Percentiles rank a stretch among this genome's conserved stretches.
These are phyloP conservation scores for Wallacemonas collosoma DNA, from an alignment of 208 protist species.

Conservation along the genomic window DNA sequence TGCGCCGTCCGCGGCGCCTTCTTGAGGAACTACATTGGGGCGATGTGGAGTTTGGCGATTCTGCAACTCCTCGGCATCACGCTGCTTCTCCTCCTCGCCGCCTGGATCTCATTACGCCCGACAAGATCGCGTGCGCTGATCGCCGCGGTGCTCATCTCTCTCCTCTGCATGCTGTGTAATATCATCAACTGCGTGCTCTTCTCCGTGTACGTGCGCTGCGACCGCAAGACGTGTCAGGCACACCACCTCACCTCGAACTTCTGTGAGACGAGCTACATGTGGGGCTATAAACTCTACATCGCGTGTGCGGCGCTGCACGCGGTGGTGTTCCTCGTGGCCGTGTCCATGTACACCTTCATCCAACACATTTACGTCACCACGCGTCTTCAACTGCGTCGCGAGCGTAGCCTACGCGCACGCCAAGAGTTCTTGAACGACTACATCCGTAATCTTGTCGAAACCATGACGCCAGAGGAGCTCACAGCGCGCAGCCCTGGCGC, in stretches of 20 bases:
- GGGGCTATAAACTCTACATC: conserved; percentile 66
- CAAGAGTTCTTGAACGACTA: conserved; percentile 15
- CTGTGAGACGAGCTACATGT: conserved; percentile 44
- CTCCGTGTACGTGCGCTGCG: conserved; percentile 49
- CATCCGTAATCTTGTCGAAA: conserved; percentile 12
- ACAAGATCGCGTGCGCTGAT: conserved; percentile 46
- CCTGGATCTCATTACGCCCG: conserved; percentile 47
- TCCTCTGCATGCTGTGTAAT: conserved; percentile 31
- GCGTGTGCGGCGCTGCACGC: conserved; percentile 48
- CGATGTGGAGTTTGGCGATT: conserved; percentile 54
- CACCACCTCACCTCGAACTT: conserved; percentile 10
- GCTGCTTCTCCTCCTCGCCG: conserved; percentile 26
- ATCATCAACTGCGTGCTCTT: conserved; percentile 60
- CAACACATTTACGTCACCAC: conserved; percentile 37
- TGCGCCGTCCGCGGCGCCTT: conserved; percentile 38
- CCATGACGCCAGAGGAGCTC: neutral
- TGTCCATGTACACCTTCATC: conserved; percentile 65
- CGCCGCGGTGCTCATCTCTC: conserved; percentile 32
- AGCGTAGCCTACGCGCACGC: conserved; percentile 18
- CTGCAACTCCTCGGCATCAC: conserved; percentile 42
- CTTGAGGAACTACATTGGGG: conserved; percentile 36
- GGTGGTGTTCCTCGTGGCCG: conserved; percentile 35
- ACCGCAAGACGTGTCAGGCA: conserved; percentile 40
- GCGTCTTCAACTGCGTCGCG: conserved; percentile 27
- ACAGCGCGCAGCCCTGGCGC: conserved; percentile 1